Evolutionary conservation across 257 asterid species (phyloP), one percentile per base, ranked within the genome.

Genomic region (Solanum gandarillasii): DNA sequence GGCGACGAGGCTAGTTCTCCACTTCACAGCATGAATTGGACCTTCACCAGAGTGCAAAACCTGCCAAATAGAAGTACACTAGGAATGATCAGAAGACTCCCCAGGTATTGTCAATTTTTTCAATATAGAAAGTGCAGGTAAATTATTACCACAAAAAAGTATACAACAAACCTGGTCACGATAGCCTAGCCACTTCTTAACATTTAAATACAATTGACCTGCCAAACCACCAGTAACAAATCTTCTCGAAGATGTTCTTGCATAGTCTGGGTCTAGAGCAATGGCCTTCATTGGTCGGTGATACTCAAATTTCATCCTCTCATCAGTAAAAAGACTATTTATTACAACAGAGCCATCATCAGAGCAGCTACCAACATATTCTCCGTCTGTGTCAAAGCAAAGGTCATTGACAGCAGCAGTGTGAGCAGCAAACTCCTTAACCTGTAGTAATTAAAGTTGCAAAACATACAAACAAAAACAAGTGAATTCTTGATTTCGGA

Each of bases 21-120:
- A 98, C 91, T 98, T 98, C 83, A 98, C 94, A 0, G 95, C 95
- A 90, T 98, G 99, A 91, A 98, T 94, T 29, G 99, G 99, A 85
- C 99, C 99, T 91, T 98, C 99, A 82, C 98, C 99, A 68, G 96
- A 96, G 94, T 98, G 99, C 90, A 98, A 90, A 91, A 96, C 98
- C 99, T 95, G 92, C 83, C 90, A 90, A 88, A 43, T 90, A 81
- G 83, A 92, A 85, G 58, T 71, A 29, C 83, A 88, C 31, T 88
- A 36, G 88, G 62, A 58, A 83, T 36, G 35, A 73, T 84, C 86
- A 90, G 87, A 76, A 73, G 86, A 82, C 12, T 89, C 67, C 86
- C 43, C 27, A 10, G 86, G 43, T 72, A 35, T 41, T 88, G 85
- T 83, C 65, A 74, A 52, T 46, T 67, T 84, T 85, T 84, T 86